Evolutionary conservation across 768 basidiomycete species (phyloP).

Genomic region (Tylopilus balloui): DNA sequence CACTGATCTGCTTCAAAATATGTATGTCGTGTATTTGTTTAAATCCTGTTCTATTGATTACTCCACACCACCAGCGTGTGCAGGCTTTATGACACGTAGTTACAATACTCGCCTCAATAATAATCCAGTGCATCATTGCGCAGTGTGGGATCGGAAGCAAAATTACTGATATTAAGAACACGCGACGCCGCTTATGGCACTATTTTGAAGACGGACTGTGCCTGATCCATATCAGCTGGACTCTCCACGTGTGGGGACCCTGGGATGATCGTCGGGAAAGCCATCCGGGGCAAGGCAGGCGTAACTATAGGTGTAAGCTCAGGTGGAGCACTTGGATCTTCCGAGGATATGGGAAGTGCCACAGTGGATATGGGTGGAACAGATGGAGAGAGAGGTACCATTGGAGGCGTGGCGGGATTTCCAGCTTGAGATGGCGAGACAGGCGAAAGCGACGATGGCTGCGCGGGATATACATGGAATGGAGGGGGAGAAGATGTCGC

Average conservation of each 20-base stretch:
- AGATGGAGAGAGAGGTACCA: conserved; percentile 8
- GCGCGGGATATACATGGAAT: not conserved
- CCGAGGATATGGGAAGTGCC: conserved; percentile 1
- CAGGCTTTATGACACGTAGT: conserved; percentile 1
- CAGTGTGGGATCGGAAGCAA: not conserved
- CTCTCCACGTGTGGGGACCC: conserved; percentile 29
- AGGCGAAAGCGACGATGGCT: conserved; percentile 4
- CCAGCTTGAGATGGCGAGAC: conserved; percentile 8
- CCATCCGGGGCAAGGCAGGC: conserved; percentile 7
- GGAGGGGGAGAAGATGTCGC: conserved; percentile 12
- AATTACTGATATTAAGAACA: not conserved
- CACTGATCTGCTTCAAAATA: not conserved
- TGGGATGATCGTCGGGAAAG: conserved; percentile 21
- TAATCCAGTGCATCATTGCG: not conserved
- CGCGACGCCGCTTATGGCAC: not conserved
- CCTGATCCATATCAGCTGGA: conserved; percentile 25
- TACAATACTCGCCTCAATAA: not conserved
- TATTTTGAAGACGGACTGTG: conserved; percentile 10
- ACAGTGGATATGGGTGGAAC: conserved; percentile 22
- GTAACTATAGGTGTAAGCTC: conserved; percentile 2
- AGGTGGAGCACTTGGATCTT: not conserved
- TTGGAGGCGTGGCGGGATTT: not conserved
- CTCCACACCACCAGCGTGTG: not conserved
- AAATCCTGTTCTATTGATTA: not conserved
- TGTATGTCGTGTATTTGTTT: not conserved